Percentiles rank a stretch among this genome's conserved stretches.
Evolutionary conservation across 768 basidiomycete genomes (phyloP).

Genomic region (Tremella fuciformis): DNA sequence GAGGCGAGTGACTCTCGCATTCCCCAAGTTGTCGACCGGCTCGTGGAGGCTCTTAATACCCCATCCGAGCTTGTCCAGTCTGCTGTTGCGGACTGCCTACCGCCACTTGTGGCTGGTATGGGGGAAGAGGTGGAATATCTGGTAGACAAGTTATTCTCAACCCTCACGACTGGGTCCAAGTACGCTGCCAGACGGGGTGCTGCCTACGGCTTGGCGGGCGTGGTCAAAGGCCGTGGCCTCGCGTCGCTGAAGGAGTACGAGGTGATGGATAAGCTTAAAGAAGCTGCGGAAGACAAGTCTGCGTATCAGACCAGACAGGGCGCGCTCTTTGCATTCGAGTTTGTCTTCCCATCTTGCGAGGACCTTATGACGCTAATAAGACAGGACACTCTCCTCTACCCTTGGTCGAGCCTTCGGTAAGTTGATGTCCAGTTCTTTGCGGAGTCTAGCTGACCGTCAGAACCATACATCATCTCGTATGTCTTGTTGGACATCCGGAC

Average conservation of each 20-base stretch:
- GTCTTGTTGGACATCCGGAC: too few relatives aligned
- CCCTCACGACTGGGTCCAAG: conserved; percentile 73
- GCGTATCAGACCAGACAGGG: conserved; percentile 83
- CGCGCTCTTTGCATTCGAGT: conserved; percentile 87
- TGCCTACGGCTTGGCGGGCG: conserved; percentile 90
- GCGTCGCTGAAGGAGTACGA: conserved; percentile 78
- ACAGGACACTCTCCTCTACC: conserved; percentile 69
- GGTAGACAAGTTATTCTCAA: conserved; percentile 72
- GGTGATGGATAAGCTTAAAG: conserved; percentile 68
- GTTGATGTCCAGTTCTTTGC: conserved; percentile 5
- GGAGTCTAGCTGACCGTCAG: background rate
- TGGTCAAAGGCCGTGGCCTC: conserved; percentile 86
- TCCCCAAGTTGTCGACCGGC: conserved; percentile 73
- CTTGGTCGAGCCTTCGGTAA: conserved; percentile 77
- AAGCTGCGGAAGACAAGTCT: conserved; percentile 84
- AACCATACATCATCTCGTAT: conserved; percentile 71
- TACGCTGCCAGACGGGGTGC: conserved; percentile 95
- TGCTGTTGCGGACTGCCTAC: conserved; percentile 91
- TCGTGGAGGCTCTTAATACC: conserved; percentile 85
- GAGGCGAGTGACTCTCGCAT: conserved; percentile 72
- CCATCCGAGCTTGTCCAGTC: conserved; percentile 95
- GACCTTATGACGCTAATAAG: background rate
- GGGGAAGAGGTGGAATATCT: conserved; percentile 62
- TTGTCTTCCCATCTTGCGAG: conserved; percentile 6
- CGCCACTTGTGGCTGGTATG: conserved; percentile 76